A percentile compares a stretch with the other conserved stretches of the same genome.
phyloP scores from a whole-genome alignment of 108 stramenopile species.

The Fragilaria radians region DNA sequence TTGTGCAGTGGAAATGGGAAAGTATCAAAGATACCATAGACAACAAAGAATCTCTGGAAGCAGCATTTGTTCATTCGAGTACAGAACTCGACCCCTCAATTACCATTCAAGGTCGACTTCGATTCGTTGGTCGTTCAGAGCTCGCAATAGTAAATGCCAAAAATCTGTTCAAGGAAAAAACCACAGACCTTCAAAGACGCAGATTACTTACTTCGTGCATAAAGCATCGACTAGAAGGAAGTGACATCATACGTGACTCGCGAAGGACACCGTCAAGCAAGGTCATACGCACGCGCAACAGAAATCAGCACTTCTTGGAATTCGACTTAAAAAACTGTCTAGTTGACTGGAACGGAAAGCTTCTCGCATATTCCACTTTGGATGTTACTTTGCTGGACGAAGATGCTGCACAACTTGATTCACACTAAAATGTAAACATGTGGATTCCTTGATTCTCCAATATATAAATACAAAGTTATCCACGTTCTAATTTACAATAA shows the following conservation, averaged over 20 bases:
- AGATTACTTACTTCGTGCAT: not conserved
- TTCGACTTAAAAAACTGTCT: not conserved
- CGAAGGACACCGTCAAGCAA: not conserved
- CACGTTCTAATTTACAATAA: too few species aligned
- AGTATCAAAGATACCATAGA: not conserved
- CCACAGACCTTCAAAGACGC: not conserved
- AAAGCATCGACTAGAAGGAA: not conserved
- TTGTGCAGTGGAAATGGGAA: not conserved
- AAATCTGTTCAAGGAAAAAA: not conserved
- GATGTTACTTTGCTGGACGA: constrained; percentile 1
- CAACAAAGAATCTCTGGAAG: not conserved
- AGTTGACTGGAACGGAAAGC: not conserved
- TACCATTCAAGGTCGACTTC: not conserved
- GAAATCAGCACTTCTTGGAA: not conserved
- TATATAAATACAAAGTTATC: too few species aligned
- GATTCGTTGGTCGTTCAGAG: not conserved
- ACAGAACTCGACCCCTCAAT: not conserved
- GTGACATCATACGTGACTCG: not conserved
- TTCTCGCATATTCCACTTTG: not conserved
- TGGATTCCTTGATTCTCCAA: too few species aligned
- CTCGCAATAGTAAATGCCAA: not conserved
- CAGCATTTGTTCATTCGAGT: not conserved
- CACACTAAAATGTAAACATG: too few species aligned
- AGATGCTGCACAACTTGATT: not conserved
- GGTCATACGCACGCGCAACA: not conserved